Conservation (phyloP, 345 rosid species). For the Gossypium turneri region DNA sequence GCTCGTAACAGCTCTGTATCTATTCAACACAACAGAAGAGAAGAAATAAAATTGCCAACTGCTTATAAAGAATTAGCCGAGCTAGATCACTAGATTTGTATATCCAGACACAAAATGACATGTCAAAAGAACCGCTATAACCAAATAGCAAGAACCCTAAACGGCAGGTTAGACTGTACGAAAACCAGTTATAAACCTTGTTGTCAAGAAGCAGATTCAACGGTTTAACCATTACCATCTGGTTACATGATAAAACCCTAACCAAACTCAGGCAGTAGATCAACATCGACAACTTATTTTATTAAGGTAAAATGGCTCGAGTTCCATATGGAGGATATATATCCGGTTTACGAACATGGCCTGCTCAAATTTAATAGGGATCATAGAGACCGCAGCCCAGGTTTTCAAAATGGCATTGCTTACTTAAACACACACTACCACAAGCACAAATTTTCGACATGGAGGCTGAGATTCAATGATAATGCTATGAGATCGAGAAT, state of each 20-base stretch:
- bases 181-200: not conserved
- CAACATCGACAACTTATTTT: not conserved
- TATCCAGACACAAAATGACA: not conserved
- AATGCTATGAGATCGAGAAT: not conserved
- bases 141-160: not conserved
- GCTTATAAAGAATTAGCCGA: not conserved
- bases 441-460: not conserved
- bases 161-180: not conserved
- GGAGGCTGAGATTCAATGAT: not conserved
- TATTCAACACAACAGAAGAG: conserved; percentile 21
- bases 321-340: not conserved
- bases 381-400: not conserved
- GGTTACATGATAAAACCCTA: not conserved
- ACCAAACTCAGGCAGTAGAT: not conserved
- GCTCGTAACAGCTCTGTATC: conserved; percentile 83
- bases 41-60: conserved; percentile 3
- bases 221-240: not conserved
- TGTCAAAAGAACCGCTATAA: not conserved
- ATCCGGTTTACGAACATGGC: no score
- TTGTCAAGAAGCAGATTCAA: not conserved
- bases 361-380: not conserved
- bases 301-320: not conserved
- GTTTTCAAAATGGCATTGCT: not conserved
- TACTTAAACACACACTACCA: not conserved
- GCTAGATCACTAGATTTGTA: not conserved